A percentile compares a stretch with the other conserved stretches of the same genome.
phyloP scores from a whole-genome alignment of 352 stramenopile species.

The Phytophthora syringae region DNA sequence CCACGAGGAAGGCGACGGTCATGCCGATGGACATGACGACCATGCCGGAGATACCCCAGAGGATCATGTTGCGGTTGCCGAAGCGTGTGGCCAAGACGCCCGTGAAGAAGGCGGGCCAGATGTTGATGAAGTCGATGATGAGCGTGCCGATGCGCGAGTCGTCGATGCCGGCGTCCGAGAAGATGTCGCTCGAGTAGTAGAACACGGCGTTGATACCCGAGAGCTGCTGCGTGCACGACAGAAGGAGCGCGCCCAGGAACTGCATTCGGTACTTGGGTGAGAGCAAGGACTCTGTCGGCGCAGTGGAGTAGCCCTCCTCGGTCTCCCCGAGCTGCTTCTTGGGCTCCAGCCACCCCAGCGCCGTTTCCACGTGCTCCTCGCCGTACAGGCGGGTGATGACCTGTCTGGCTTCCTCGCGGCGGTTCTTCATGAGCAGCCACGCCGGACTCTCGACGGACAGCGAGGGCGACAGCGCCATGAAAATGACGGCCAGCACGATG shows the following conservation, averaged over 20 bases:
- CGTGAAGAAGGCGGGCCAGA: slow-evolving; percentile 29
- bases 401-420: slow-evolving; percentile 5
- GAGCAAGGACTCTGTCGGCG: neutral
- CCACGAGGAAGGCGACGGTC: slow-evolving; percentile 16
- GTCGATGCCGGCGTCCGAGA: slow-evolving; percentile 23
- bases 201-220: too few species aligned
- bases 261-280: slow-evolving; percentile 17
- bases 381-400: slow-evolving; percentile 25
- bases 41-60: slow-evolving; percentile 20
- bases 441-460: slow-evolving; percentile 48
- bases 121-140: slow-evolving; percentile 35
- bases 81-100: slow-evolving; percentile 19
- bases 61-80: slow-evolving; percentile 28
- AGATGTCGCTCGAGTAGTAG: too few species aligned
- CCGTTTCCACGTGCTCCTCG: slow-evolving; percentile 15
- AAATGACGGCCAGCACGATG: slow-evolving; percentile 41
- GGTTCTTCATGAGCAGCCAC: too few species aligned
- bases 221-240: slow-evolving; percentile 21
- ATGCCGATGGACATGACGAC: slow-evolving; percentile 25
- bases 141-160: slow-evolving; percentile 28
- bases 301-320: neutral
- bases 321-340: slow-evolving; percentile 1
- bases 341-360: slow-evolving; percentile 11
- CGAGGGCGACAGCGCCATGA: slow-evolving; percentile 37
- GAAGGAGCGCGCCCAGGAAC: slow-evolving; percentile 13